Percentiles rank a stretch among this genome's conserved stretches.
These are phyloP conservation scores for Plasmodium yoelii DNA, from an alignment of 169 alveolate species.

Conservation along the genomic window DNA sequence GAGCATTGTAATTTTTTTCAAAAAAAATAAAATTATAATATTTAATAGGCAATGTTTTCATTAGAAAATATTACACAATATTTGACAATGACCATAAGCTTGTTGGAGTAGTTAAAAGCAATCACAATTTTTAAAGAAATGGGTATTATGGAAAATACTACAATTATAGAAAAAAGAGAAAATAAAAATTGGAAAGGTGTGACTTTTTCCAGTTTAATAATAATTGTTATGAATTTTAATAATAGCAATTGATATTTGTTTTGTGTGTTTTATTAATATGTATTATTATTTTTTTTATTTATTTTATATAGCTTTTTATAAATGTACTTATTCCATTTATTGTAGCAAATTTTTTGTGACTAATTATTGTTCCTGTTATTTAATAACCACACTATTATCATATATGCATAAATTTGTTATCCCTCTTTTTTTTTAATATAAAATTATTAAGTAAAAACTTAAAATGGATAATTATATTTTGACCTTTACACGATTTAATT, in stretches of 20 bases:
- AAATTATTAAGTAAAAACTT: slow-evolving; percentile 12
- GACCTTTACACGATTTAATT: background rate
- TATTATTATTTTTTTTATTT: background rate
- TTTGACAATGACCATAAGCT: slow-evolving; percentile 87
- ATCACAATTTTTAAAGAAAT: slow-evolving; percentile 77
- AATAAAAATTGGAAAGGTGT: too few relatives aligned
- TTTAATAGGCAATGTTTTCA: slow-evolving; percentile 77
- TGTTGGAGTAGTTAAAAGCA: slow-evolving; percentile 87
- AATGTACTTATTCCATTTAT: background rate
- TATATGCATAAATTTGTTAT: too few relatives aligned
- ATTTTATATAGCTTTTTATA: background rate
- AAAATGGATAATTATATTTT: background rate
- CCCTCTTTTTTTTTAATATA: background rate
- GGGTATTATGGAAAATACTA: slow-evolving; percentile 4
- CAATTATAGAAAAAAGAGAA: background rate
- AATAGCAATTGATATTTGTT: background rate
- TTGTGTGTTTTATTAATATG: background rate
- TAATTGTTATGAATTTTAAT: too few relatives aligned
- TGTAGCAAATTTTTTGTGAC: too few relatives aligned
- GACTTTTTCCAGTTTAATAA: too few relatives aligned
- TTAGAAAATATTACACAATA: slow-evolving; percentile 87
- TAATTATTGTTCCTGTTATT: too few relatives aligned
- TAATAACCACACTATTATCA: too few relatives aligned
- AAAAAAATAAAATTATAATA: background rate
- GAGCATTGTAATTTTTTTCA: background rate